Evolutionary conservation across 441 rosid genomes (phyloP).

Genomic region (Adansonia madagascariensis): DNA sequence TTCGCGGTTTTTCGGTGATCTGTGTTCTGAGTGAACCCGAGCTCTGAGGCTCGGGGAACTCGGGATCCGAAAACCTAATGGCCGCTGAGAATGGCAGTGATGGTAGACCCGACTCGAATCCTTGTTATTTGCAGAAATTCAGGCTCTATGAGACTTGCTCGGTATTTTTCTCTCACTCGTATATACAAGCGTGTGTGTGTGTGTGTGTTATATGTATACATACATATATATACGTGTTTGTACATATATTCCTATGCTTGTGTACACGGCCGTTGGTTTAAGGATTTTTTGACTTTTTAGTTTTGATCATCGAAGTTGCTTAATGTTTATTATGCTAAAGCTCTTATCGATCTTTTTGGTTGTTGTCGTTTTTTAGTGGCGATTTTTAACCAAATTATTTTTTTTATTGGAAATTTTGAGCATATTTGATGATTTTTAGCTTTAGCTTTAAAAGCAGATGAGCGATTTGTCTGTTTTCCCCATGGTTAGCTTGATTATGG

Average conservation of each 20-base stretch:
- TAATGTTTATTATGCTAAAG: not conserved
- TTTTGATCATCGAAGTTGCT: slow-evolving; percentile 3
- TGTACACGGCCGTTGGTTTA: not conserved
- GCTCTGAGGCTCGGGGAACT: slow-evolving; percentile 36
- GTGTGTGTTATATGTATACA: not conserved
- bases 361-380: not conserved
- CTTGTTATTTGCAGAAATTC: slow-evolving; percentile 60
- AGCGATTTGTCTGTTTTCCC: not conserved
- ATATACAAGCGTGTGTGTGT: too few species aligned
- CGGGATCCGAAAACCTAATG: slow-evolving; percentile 40
- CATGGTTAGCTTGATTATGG: not conserved
- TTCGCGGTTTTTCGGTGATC: slow-evolving; percentile 26
- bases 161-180: slow-evolving; percentile 35
- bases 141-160: slow-evolving; percentile 74
- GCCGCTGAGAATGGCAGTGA: slow-evolving; percentile 42
- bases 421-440: not conserved
- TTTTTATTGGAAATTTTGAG: too few species aligned
- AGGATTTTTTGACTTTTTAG: not conserved
- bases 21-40: slow-evolving; percentile 33
- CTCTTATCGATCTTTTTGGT: not conserved
- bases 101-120: slow-evolving; percentile 34
- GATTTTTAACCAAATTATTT: not conserved
- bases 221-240: not conserved
- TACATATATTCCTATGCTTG: not conserved
- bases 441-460: not conserved